A percentile compares a stretch with the other conserved stretches of the same genome.
These are phyloP conservation scores for Boechera stricta DNA, from an alignment of 345 rosid species.

Conservation along the genomic window DNA sequence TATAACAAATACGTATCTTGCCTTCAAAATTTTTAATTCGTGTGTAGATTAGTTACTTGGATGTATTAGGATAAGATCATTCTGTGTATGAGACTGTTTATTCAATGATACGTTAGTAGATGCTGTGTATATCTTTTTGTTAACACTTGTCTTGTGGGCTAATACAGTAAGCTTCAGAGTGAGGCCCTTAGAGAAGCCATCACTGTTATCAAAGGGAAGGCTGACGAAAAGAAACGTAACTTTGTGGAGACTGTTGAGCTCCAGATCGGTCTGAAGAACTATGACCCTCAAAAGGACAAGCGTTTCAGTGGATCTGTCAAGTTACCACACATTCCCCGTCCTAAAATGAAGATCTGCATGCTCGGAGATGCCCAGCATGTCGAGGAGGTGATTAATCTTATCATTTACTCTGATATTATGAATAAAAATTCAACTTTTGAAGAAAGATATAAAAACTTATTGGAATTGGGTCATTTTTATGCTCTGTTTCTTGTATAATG, in stretches of 20 bases:
- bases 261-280: slow-evolving; percentile 80
- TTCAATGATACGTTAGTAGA: too few species aligned
- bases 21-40: not conserved
- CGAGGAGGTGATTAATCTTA: slow-evolving; percentile 61
- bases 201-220: slow-evolving; percentile 46
- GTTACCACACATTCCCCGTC: slow-evolving; percentile 82
- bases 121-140: not conserved
- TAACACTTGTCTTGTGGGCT: not conserved
- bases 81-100: not conserved
- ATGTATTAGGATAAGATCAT: not conserved
- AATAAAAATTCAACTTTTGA: not conserved
- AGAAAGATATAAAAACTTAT: not conserved
- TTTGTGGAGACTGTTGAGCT: slow-evolving; percentile 80
- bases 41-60: not conserved
- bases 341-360: slow-evolving; percentile 88
- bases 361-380: slow-evolving; percentile 91
- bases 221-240: slow-evolving; percentile 63
- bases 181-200: slow-evolving; percentile 75
- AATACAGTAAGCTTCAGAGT: slow-evolving; percentile 68
- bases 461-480: slow-evolving; percentile 4
- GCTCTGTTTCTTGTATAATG: not conserved
- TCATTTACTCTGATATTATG: not conserved
- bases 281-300: slow-evolving; percentile 86
- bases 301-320: slow-evolving; percentile 87
- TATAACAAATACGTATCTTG: not conserved